Conservation (phyloP, 805 yeast species). For the Pichia ethanolica region DNA sequence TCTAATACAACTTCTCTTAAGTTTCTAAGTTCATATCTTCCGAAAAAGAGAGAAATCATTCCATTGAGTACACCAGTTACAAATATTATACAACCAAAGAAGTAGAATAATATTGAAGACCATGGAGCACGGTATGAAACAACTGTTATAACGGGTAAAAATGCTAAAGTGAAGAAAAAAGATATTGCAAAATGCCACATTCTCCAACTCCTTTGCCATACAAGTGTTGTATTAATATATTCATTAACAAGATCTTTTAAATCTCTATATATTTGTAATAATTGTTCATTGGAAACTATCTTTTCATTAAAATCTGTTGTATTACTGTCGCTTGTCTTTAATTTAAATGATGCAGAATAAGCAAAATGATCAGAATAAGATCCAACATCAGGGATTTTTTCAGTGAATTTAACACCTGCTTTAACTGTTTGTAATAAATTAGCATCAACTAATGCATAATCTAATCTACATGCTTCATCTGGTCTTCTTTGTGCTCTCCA, state of each 20-base stretch:
- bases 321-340: background rate
- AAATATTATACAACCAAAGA: constrained; percentile 47
- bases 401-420: constrained; percentile 74
- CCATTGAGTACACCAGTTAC: constrained; percentile 71
- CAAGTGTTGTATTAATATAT: constrained; percentile 43
- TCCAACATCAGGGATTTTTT: constrained; percentile 55
- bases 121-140: constrained; percentile 48
- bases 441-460: constrained; percentile 76
- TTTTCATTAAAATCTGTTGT: background rate
- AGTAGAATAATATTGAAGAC: constrained; percentile 59
- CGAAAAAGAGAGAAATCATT: constrained; percentile 69
- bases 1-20: constrained; percentile 62
- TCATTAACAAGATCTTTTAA: constrained; percentile 39
- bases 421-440: constrained; percentile 41
- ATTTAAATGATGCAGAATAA: constrained; percentile 40
- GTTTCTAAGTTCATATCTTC: constrained; percentile 73
- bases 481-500: constrained; percentile 59
- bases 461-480: constrained; percentile 79
- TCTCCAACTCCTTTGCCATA: constrained; percentile 61
- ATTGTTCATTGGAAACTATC: constrained; percentile 4
- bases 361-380: constrained; percentile 94
- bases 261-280: constrained; percentile 37
- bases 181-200: constrained; percentile 55
- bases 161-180: constrained; percentile 41
- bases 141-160: constrained; percentile 51